Conservation (phyloP, 495 filamentous ascomycete species). For the Lasiosphaeria ovina region DNA sequence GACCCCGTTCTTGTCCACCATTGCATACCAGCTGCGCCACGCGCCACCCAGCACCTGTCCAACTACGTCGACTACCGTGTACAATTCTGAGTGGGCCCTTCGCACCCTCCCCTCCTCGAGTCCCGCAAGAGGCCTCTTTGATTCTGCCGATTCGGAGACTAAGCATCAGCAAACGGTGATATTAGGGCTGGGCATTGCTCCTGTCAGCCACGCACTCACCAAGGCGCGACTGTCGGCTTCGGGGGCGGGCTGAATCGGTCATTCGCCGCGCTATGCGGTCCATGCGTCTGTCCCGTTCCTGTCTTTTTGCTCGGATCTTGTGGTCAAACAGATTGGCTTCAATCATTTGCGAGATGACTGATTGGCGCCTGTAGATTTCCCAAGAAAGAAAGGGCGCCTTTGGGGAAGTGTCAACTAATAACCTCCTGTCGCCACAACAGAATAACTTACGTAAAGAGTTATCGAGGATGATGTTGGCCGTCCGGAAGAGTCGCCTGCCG, state of each 20-base stretch:
- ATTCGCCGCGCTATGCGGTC: not conserved
- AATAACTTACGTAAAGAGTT: not conserved
- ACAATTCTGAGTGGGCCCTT: too few relatives aligned
- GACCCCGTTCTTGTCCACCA: not conserved
- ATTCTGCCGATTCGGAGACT: not conserved
- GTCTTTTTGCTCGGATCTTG: not conserved
- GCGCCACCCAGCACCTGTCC: too few relatives aligned
- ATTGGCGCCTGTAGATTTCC: not conserved
- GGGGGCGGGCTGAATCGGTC: not conserved
- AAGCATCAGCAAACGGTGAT: too few relatives aligned
- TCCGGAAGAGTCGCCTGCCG: too few relatives aligned
- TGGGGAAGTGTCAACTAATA: too few relatives aligned
- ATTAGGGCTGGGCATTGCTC: too few relatives aligned
- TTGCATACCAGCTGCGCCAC: not conserved
- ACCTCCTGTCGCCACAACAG: not conserved
- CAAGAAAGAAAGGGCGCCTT: not conserved
- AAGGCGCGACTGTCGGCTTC: not conserved
- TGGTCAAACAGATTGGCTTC: slow-evolving; percentile 2
- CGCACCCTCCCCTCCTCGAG: too few relatives aligned
- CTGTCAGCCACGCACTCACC: not conserved
- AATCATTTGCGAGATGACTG: not conserved
- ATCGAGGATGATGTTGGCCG: not conserved
- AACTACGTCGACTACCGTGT: too few relatives aligned
- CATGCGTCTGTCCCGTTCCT: not conserved
- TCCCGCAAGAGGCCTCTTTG: not conserved